Evolutionary conservation across 495 filamentous ascomycete species (phyloP), one percentile per base, ranked within the genome.

Genomic region (Astrothelium subdiscretum): DNA sequence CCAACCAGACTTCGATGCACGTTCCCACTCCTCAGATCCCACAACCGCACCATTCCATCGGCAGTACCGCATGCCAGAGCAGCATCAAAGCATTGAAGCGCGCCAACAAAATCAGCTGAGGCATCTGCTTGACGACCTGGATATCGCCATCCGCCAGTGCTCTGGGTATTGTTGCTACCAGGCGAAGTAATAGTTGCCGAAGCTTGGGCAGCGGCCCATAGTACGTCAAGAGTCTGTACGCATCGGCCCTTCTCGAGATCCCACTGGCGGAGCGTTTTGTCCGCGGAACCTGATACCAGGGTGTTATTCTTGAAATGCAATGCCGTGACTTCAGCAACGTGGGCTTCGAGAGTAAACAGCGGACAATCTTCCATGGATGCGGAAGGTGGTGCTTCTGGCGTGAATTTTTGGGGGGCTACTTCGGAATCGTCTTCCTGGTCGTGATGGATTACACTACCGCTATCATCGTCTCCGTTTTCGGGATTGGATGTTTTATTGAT

Each of bases 211-310:
- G 94, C 90, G 3, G 94, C 94, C 94, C 94, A 99, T 66, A 99
- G 85, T n/a, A 99, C 92, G 74, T 99, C 94, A 31, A 99, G 78
- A 1, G 94, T 99, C 75, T 99, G 94, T 32, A 97, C 90, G 73
- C 94, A 97, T 58, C 95, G 87, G 8, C 94, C 94, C 70, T 90
- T 96, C 64, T 89, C 87, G 32, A 99, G 77, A 80, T 99, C 94
- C 94, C 94, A 99, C 74, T 99, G 94, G 52, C 94, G 84, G 44
- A 98, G 75, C 2, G 94, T 98, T 79, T 98, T 98, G 74, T 98
- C 94, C 6, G 95, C 87, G 3, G 94, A 97, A 15, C 94, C 94
- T 3, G 94, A 98, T 13, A 98, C 88, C 20, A 98, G 81, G 0
- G 90, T 92, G 68, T 97, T 83, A 29, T 87, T 88, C 60, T 83